Evolutionary conservation across 2,329 filamentous ascomycete species (phyloP), one percentile per base, ranked within the genome.

Genomic region (Alternaria incomplexa): DNA sequence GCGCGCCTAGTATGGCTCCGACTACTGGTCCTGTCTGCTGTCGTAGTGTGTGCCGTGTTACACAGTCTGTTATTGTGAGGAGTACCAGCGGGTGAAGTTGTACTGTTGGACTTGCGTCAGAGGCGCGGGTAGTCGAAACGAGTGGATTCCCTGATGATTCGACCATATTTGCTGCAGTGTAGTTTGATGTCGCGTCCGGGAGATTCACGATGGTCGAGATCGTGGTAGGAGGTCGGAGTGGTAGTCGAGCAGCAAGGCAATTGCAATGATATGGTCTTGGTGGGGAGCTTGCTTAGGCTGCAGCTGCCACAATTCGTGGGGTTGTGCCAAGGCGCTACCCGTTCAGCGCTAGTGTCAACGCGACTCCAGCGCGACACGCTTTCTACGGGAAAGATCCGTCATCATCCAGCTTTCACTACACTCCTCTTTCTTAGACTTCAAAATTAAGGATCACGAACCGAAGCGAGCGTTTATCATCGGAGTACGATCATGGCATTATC

Each of bases 21-120:
- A 95, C 87, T 17, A 97, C 87, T 15, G 93, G 93, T 0, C 92
- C 92, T 17, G 84, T 79, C 73, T 93, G 90, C 56, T 89, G 84
- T 62, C 96, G 89, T 60, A 97, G 86, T 1, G 90, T 92, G 80
- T 97, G 94, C 63, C 96, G 89, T 62, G 95, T 97, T 79, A 98
- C 93, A 80, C 97, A 96, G 81, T 99, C 96, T 71, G 95, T 97
- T 74, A 99, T 96, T 68, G 92, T 96, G 81, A 99, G 92, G 69
- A 98, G 91, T 56, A 97, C 94, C 52, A 99, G 90, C 25, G 96
- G 96, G 76, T 99, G 96, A 17, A 99, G 88, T 72, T 93, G 89
- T 59, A 93, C 89, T 68, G 93, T 90, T 47, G 96, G 88, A 54
- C 89, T 88, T 20, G 90, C 90, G 80, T 96, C 92, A 45, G 88